Evolutionary conservation across 192 early-diverging fungal species (phyloP).

Genomic region (Umbelopsis vinacea): DNA sequence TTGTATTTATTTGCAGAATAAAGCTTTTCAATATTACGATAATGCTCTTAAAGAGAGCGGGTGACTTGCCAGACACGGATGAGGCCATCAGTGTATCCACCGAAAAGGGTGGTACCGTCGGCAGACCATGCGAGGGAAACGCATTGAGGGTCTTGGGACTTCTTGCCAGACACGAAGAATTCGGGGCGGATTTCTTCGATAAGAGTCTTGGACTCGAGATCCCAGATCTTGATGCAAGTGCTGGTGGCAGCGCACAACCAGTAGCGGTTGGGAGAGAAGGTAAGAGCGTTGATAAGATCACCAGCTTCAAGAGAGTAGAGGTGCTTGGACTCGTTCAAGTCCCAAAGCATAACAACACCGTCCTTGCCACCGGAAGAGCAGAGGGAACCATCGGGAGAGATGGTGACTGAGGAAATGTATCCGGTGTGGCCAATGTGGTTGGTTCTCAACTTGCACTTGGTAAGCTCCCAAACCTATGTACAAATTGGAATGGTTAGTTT

Average conservation of each 20-base stretch:
- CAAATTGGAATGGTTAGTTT: not conserved
- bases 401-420: constrained; percentile 93
- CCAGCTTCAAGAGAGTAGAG: constrained; percentile 98
- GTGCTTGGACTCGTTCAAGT: constrained; percentile 99
- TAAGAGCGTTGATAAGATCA: constrained; percentile 93
- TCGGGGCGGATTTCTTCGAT: constrained; percentile 91
- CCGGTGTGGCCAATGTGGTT: constrained; percentile 99
- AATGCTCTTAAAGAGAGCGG: constrained; percentile 47
- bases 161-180: constrained; percentile 70
- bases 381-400: constrained; percentile 97
- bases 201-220: constrained; percentile 96
- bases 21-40: not conserved
- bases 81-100: constrained; percentile 94
- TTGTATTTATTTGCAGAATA: constrained; percentile 22
- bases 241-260: constrained; percentile 99
- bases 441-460: constrained; percentile 98
- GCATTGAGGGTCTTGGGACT: constrained; percentile 76
- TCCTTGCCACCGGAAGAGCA: constrained; percentile 99
- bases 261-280: constrained; percentile 99
- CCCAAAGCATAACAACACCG: constrained; percentile 99
- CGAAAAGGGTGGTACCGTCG: constrained; percentile 96
- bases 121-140: constrained; percentile 98
- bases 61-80: constrained; percentile 87
- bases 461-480: constrained; percentile 88
- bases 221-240: constrained; percentile 99